These are phyloP conservation scores for Nissolia schottii DNA, from an alignment of 306 rosid species.

Conservation along the genomic window DNA sequence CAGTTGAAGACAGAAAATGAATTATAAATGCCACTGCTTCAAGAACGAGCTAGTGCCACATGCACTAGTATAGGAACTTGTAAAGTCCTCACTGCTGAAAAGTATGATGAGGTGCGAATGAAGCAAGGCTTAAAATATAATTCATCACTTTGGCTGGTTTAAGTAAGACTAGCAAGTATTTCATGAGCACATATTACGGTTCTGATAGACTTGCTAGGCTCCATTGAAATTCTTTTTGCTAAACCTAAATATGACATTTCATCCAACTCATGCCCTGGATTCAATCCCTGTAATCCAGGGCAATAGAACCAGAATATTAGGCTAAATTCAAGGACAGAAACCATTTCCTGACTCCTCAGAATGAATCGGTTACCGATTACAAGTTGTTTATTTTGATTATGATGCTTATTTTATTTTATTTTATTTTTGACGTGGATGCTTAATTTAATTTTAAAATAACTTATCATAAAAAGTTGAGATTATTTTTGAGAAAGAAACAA, in stretches of 20 bases:
- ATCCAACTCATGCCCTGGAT: too few relatives aligned
- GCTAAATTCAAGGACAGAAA: constrained; percentile 13
- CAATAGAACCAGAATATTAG: not conserved
- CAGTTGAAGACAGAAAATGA: too few relatives aligned
- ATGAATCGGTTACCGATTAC: not conserved
- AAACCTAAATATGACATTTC: not conserved
- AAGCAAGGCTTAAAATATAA: not conserved
- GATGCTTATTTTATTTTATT: too few relatives aligned
- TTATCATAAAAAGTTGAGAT: too few relatives aligned
- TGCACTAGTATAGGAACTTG: not conserved
- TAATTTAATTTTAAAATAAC: too few relatives aligned
- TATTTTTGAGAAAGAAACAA: too few relatives aligned
- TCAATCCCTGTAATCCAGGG: constrained; percentile 16
- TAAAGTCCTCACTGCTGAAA: not conserved
- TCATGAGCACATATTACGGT: constrained; percentile 2
- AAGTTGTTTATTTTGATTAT: not conserved
- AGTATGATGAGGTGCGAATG: not conserved
- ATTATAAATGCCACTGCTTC: not conserved
- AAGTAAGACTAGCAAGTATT: not conserved
- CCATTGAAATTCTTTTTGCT: not conserved
- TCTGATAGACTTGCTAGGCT: not conserved
- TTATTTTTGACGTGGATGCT: too few relatives aligned
- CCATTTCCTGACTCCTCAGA: constrained; percentile 3
- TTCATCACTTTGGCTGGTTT: not conserved
- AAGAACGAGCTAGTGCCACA: not conserved